phyloP scores from a whole-genome alignment of 345 rosid genomes.

The Lepidium aucheri region DNA sequence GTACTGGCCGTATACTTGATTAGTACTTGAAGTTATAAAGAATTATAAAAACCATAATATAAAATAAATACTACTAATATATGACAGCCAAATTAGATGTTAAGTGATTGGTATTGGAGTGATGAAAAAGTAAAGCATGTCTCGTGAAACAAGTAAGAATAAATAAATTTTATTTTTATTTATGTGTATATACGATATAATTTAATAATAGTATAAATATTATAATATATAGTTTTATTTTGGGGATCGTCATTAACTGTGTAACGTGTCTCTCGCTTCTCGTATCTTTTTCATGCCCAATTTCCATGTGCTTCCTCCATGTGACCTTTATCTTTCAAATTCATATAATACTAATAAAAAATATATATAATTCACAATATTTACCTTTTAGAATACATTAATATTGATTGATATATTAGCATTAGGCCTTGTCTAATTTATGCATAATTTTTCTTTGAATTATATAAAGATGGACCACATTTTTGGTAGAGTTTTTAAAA shows the following conservation, averaged over 20 bases:
- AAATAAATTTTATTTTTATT: background rate
- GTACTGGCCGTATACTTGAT: conserved; percentile 16
- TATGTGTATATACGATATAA: background rate
- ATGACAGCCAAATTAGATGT: conserved; percentile 11
- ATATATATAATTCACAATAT: background rate
- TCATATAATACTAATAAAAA: background rate
- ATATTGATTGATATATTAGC: background rate
- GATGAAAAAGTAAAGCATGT: conserved; percentile 36
- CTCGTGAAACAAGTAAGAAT: conserved; percentile 21
- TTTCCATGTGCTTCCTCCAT: conserved; percentile 33
- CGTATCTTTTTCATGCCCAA: conserved; percentile 26
- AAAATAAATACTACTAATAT: background rate
- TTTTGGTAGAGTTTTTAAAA: background rate
- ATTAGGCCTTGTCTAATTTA: background rate
- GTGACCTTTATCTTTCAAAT: conserved; percentile 21
- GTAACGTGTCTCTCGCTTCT: conserved; percentile 33
- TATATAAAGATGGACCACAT: conserved; percentile 11
- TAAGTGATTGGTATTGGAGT: conserved; percentile 25
- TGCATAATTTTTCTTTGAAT: background rate
- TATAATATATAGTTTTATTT: background rate
- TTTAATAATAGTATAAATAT: background rate
- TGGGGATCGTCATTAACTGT: conserved; percentile 24
- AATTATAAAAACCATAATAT: background rate
- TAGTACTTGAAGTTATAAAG: conserved; percentile 5
- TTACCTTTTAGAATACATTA: background rate